These are phyloP conservation scores for Tuctoria greenei DNA, from an alignment of 176 grass and related monocot species.

Conservation along the genomic window DNA sequence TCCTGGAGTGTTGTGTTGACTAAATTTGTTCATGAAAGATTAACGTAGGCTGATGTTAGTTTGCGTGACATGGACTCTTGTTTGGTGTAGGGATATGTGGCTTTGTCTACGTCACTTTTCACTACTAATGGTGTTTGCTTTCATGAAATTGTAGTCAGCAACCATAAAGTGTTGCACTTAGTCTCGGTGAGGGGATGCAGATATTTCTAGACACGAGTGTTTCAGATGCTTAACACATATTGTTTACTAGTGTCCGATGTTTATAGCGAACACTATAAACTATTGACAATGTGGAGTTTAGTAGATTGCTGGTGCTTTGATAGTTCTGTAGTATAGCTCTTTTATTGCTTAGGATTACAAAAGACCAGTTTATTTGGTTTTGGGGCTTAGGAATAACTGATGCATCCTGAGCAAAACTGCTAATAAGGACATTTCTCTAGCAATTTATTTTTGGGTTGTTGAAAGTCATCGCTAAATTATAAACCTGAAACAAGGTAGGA, in stretches of 20 bases:
- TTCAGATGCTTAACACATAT: background rate
- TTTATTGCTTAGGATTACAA: background rate
- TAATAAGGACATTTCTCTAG: background rate
- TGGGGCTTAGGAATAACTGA: background rate
- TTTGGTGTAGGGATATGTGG: conserved; percentile 9
- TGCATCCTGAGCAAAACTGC: background rate
- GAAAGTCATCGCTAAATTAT: background rate
- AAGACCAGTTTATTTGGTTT: background rate
- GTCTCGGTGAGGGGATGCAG: background rate
- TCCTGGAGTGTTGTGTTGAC: conserved; percentile 26
- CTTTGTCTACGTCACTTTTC: conserved; percentile 12
- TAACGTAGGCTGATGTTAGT: conserved; percentile 19
- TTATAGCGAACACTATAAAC: background rate
- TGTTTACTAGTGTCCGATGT: background rate
- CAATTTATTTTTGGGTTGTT: background rate
- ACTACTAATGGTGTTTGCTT: conserved; percentile 19
- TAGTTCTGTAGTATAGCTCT: background rate
- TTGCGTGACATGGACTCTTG: conserved; percentile 14
- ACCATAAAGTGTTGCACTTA: conserved; percentile 5
- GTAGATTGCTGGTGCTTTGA: background rate
- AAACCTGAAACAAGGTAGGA: conserved; percentile 9
- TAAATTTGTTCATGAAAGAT: conserved; percentile 35
- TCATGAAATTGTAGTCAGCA: conserved; percentile 2
- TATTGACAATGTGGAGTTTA: background rate
- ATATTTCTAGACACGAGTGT: conserved; percentile 19